phyloP scores from a whole-genome alignment of 2,329 filamentous ascomycete genomes.

The Davidsoniella virescens region DNA sequence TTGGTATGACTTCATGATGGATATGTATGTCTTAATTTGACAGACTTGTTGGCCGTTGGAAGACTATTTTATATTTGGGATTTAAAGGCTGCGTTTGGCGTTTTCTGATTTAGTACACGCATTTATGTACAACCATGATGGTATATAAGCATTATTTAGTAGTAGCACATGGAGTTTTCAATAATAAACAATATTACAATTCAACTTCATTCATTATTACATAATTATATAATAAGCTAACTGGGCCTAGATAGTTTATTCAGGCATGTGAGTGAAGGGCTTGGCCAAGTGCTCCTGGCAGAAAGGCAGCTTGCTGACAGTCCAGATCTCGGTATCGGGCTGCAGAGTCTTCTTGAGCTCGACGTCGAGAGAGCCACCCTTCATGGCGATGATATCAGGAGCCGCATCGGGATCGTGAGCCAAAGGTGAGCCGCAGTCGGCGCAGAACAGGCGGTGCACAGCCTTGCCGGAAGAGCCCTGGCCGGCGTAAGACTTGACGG shows the following conservation, averaged over 20 bases:
- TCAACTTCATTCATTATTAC: neutral
- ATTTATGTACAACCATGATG: neutral
- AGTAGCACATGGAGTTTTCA: too few relatives aligned
- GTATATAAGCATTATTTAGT: too few relatives aligned
- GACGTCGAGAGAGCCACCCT: conserved; percentile 46
- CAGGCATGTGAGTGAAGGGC: conserved; percentile 47
- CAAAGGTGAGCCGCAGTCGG: conserved; percentile 52
- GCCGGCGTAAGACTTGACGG: conserved; percentile 47
- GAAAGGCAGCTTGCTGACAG: conserved; percentile 51
- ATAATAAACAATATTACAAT: neutral
- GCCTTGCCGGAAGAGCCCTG: conserved; percentile 42
- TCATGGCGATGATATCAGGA: conserved; percentile 53
- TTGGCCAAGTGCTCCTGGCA: conserved; percentile 49
- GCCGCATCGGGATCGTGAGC: conserved; percentile 55
- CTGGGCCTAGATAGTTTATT: conserved; percentile 23
- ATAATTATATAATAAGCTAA: neutral
- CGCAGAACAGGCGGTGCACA: conserved; percentile 54
- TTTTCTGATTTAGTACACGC: neutral
- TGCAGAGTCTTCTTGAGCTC: conserved; percentile 53
- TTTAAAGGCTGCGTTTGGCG: too few relatives aligned
- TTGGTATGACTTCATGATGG: too few relatives aligned
- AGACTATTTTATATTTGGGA: too few relatives aligned
- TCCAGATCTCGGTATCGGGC: conserved; percentile 57
- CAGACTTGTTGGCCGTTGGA: too few relatives aligned
- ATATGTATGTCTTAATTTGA: neutral